These are phyloP conservation scores for Gomphus sp. DNA, from an alignment of 1,284 basidiomycete species.

Conservation along the genomic window DNA sequence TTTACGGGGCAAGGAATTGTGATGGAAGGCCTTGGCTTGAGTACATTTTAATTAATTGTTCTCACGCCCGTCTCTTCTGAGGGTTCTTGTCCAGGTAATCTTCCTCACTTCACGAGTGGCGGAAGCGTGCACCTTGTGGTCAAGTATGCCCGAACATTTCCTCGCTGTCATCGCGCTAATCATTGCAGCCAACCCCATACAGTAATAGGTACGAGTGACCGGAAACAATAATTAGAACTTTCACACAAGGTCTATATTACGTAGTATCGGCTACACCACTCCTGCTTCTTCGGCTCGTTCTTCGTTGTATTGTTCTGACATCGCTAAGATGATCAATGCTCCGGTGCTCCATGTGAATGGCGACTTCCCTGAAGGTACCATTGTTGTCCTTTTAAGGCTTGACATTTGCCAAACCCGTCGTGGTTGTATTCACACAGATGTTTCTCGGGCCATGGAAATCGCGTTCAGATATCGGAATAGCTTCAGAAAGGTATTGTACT, in stretches of 20 bases:
- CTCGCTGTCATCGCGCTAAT: background rate
- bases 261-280: conserved; percentile 84
- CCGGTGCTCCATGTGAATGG: conserved; percentile 91
- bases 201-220: conserved; percentile 40
- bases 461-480: conserved; percentile 78
- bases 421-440: conserved; percentile 36
- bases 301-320: conserved; percentile 81
- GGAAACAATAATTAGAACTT: conserved; percentile 9
- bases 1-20: conserved; percentile 86
- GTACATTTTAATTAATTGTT: conserved; percentile 29
- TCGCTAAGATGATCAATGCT: conserved; percentile 84
- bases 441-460: conserved; percentile 66
- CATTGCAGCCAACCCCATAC: conserved; percentile 8
- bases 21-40: conserved; percentile 80
- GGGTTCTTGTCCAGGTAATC: conserved; percentile 36
- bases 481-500: conserved; percentile 55
- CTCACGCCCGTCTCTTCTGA: background rate
- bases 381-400: conserved; percentile 9
- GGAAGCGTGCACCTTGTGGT: conserved; percentile 88
- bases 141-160: conserved; percentile 48
- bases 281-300: conserved; percentile 76
- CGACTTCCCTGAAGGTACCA: conserved; percentile 75
- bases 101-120: conserved; percentile 84
- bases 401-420: conserved; percentile 4
- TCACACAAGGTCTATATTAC: background rate